phyloP scores from a whole-genome alignment of 331 rosid species.

The Quercus lobata region DNA sequence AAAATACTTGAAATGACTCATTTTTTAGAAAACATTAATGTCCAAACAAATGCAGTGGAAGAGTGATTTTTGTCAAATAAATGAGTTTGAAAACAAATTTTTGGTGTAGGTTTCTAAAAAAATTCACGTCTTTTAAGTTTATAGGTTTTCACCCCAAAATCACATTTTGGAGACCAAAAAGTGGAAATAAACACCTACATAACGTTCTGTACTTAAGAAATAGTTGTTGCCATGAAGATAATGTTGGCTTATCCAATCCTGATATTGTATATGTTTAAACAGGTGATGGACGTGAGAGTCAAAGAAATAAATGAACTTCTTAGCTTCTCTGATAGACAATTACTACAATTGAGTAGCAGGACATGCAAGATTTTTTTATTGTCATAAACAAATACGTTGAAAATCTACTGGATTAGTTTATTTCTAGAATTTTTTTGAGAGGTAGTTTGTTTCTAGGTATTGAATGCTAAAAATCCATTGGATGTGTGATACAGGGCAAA shows the following conservation, averaged over 20 bases:
- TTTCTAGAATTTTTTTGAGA: too few species aligned
- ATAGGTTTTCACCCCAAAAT: not conserved
- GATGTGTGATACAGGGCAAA: too few species aligned
- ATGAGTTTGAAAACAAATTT: not conserved
- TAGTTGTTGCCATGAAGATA: not conserved
- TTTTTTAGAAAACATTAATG: too few species aligned
- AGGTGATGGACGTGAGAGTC: not conserved
- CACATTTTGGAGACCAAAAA: not conserved
- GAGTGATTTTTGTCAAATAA: not conserved
- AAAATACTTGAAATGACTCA: too few species aligned
- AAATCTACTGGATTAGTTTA: not conserved
- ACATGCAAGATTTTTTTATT: not conserved
- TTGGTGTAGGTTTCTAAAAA: not conserved
- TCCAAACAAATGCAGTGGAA: too few species aligned
- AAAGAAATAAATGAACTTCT: not conserved
- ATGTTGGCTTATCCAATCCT: not conserved
- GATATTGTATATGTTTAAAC: not conserved
- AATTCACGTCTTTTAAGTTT: not conserved
- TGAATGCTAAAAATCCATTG: not conserved
- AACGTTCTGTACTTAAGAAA: not conserved
- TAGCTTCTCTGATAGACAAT: not conserved
- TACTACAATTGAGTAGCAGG: not conserved
- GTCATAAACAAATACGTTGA: not conserved
- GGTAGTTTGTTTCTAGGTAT: not conserved
- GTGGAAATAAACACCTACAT: not conserved